Evolutionary conservation across 1,139 yeast species (phyloP), one percentile per base, ranked within the genome.

Genomic region (Taiozyma onychis): DNA sequence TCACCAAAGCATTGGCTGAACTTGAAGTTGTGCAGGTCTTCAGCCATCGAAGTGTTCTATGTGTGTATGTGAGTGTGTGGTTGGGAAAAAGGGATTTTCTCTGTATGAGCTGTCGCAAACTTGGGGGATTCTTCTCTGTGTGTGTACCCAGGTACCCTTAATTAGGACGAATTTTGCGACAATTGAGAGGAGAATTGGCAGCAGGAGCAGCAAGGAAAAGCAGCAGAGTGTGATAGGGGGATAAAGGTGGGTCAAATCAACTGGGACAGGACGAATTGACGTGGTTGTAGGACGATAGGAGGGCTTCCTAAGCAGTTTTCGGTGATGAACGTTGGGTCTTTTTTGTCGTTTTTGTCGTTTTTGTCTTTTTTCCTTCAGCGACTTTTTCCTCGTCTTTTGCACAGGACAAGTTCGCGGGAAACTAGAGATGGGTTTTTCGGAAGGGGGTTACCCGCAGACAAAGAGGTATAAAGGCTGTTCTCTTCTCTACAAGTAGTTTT

Each of bases 1-100:
- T 93, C 99, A 57, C 99, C 99, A 75, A 93, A 93, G 69, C 99
- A 93, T 71, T 85, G 93, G 59, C 90, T 83, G 66, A 87, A 85
- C 67, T 84, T 85, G 56, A 71, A 69, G 49, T 59, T 60, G 46
- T 59, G 59, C 18, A 56, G 54, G 43, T 58, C 62, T 42, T 57
- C 61, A 24, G 56, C 53, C 59, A 51, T 54, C 24, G 34, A 13
- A 32, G 24, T 39, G 8, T 26, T 42, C 41, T 34, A 14, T 44
- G 18, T 32, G 9, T 32, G 10, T n/a, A n/a, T 39, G 14, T 22
- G 14, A 14, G 10, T 24, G 26, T 24, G 26, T 7, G 26, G 7
- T 5, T 24, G 18, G 18, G 39, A 34, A 22, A 16, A 18, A 21
- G 37, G 37, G 41, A 21, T 27, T 6, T 42, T 18, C 16, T 16